Evolutionary conservation across 352 stramenopile species (phyloP).

Genomic region (Halophytophthora batemanensis): DNA sequence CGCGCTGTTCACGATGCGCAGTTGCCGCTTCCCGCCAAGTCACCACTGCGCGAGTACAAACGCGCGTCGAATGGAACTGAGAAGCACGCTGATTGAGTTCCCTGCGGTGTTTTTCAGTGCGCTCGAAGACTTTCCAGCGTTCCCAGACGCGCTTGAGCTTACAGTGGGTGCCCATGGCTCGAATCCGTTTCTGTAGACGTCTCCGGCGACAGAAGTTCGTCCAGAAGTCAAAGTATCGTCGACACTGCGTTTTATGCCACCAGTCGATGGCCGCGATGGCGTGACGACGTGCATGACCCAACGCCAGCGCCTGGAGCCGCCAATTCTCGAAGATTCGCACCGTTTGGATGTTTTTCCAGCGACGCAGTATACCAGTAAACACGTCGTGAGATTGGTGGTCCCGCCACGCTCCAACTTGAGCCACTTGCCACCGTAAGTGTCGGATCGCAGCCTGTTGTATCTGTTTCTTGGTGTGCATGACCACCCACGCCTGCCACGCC

Average conservation of each 20-base stretch:
- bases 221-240: constrained; percentile 23
- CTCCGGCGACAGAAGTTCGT: constrained; percentile 5
- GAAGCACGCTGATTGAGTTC: background rate
- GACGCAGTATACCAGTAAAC: constrained; percentile 13
- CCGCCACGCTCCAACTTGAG: background rate
- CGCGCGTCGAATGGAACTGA: background rate
- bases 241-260: constrained; percentile 21
- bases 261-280: constrained; percentile 25
- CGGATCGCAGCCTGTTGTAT: constrained; percentile 6
- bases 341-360: constrained; percentile 21
- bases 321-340: constrained; percentile 18
- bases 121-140: constrained; percentile 13
- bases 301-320: background rate
- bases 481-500: constrained; percentile 22
- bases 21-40: constrained; percentile 11
- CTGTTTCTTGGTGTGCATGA: constrained; percentile 20
- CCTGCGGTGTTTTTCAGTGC: constrained; percentile 2
- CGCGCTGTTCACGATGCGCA: constrained; percentile 7
- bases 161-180: constrained; percentile 2
- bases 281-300: constrained; percentile 10
- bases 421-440: constrained; percentile 9
- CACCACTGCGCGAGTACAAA: constrained; percentile 1
- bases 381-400: background rate
- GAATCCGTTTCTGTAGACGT: constrained; percentile 8
- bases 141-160: constrained; percentile 14